Evolutionary conservation across 1,284 basidiomycete genomes (phyloP).

Genomic region (Testicularia cyperi): DNA sequence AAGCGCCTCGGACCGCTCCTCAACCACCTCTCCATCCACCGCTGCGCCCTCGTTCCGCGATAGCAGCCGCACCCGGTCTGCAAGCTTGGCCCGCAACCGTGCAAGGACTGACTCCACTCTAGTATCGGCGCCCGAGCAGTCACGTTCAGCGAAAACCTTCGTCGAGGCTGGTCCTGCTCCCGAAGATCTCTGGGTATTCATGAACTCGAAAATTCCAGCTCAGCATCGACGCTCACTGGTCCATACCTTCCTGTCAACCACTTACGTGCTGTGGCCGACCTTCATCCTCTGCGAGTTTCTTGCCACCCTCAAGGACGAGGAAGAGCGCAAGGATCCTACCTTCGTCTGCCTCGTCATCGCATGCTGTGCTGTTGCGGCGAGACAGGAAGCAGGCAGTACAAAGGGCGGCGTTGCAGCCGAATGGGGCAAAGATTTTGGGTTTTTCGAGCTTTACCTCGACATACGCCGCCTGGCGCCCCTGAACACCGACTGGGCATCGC

Average conservation of each 20-base stretch:
- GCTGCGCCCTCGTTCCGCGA: constrained; percentile 1
- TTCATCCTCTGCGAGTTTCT: constrained; percentile 39
- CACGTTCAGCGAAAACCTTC: constrained; percentile 17
- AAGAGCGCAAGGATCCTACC: constrained; percentile 20
- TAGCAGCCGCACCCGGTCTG: constrained; percentile 2
- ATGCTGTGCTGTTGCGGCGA: constrained; percentile 32
- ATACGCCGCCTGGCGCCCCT: constrained; percentile 26
- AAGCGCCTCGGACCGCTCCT: constrained; percentile 21
- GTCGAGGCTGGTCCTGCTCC: constrained; percentile 24
- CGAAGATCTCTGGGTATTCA: constrained; percentile 33
- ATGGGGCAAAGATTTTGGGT: constrained; percentile 31
- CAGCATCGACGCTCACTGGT: constrained; percentile 35
- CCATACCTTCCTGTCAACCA: constrained; percentile 37
- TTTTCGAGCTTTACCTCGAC: constrained; percentile 40
- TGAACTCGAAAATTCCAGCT: constrained; percentile 32
- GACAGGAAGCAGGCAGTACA: constrained; percentile 35
- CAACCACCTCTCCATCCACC: constrained; percentile 26
- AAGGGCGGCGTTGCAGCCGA: constrained; percentile 37
- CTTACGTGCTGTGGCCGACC: constrained; percentile 40
- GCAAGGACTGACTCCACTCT: background rate
- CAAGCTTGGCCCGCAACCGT: constrained; percentile 3
- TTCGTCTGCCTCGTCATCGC: constrained; percentile 40
- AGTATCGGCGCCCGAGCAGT: constrained; percentile 1
- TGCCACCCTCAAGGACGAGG: constrained; percentile 29
- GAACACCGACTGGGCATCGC: constrained; percentile 36